A percentile compares a stretch with the other conserved stretches of the same genome.
phyloP scores from a whole-genome alignment of 345 rosid genomes.

The Stellera chamaejasme region DNA sequence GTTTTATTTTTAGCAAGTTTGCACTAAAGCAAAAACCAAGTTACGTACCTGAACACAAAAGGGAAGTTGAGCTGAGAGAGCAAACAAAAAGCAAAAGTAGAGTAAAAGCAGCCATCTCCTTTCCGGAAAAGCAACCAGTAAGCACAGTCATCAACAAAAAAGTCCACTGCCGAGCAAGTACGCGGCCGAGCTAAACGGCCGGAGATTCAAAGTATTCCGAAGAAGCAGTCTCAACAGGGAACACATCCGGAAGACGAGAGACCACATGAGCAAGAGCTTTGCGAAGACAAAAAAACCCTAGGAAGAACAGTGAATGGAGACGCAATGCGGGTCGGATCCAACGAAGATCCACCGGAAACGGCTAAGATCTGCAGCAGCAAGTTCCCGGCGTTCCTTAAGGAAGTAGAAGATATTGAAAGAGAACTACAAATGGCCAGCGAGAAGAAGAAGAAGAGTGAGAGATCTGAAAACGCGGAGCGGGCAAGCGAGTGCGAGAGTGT shows the following conservation, averaged over 20 bases:
- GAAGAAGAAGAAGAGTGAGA: not conserved
- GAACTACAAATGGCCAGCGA: not conserved
- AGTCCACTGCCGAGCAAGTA: conserved; percentile 16
- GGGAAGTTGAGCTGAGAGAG: conserved; percentile 29
- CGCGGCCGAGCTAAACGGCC: conserved; percentile 19
- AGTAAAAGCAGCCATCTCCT: conserved; percentile 39
- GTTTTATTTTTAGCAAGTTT: not conserved
- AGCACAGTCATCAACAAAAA: conserved; percentile 38
- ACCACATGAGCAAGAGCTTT: conserved; percentile 6
- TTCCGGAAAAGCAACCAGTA: conserved; percentile 24
- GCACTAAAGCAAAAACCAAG: not conserved
- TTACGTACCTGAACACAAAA: conserved; percentile 39
- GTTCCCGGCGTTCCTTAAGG: not conserved
- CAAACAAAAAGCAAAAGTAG: conserved; percentile 34
- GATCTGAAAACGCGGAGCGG: not conserved
- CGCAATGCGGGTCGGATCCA: conserved; percentile 21
- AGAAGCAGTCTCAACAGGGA: conserved; percentile 14
- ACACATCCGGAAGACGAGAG: conserved; percentile 15
- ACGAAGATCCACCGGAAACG: conserved; percentile 70
- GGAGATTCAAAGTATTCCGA: conserved; percentile 11
- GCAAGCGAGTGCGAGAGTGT: not conserved
- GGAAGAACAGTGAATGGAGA: conserved; percentile 17
- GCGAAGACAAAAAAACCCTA: conserved; percentile 38
- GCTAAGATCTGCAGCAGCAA: conserved; percentile 20
- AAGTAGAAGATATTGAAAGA: not conserved